These are phyloP conservation scores for Phanerochaete carnosa DNA, from an alignment of 768 basidiomycete species.

Conservation along the genomic window DNA sequence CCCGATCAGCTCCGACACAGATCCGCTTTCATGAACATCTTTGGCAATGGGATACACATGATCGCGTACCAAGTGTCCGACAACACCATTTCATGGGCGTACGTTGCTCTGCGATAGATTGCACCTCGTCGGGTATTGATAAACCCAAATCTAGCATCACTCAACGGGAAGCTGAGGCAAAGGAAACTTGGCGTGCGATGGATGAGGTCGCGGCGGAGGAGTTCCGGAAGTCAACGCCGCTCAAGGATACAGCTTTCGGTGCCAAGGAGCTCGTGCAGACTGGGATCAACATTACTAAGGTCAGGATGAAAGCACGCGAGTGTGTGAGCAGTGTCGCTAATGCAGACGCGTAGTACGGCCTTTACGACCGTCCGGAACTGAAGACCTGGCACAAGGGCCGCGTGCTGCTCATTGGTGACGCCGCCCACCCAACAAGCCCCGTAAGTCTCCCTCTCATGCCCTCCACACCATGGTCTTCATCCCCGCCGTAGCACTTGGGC, in stretches of 20 bases:
- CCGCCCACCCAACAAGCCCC: slow-evolving; percentile 45
- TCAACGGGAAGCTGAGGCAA: slow-evolving; percentile 33
- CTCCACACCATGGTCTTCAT: neutral
- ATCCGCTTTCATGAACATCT: slow-evolving; percentile 9
- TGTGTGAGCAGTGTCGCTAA: neutral
- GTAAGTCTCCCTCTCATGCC: slow-evolving; percentile 23
- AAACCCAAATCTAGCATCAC: slow-evolving; percentile 26
- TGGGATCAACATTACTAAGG: slow-evolving; percentile 27
- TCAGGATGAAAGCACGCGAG: no score
- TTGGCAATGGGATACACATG: slow-evolving; percentile 35
- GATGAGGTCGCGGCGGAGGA: slow-evolving; percentile 15
- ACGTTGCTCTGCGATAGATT: neutral
- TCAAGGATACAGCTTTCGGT: slow-evolving; percentile 24
- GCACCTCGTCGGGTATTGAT: neutral
- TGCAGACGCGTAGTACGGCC: slow-evolving; percentile 32
- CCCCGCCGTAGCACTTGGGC: slow-evolving; percentile 35
- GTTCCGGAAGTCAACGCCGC: slow-evolving; percentile 19
- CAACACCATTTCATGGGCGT: slow-evolving; percentile 13
- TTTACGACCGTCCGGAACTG: slow-evolving; percentile 43
- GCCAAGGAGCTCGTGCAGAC: slow-evolving; percentile 24
- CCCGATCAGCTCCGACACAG: neutral
- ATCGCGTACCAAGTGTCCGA: slow-evolving; percentile 33
- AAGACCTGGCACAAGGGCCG: slow-evolving; percentile 39
- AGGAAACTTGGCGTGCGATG: slow-evolving; percentile 41
- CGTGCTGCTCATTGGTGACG: slow-evolving; percentile 41